Evolutionary conservation across 192 early-diverging fungal genomes (phyloP).

Genomic region (Tieghemiomyces parasiticus): DNA sequence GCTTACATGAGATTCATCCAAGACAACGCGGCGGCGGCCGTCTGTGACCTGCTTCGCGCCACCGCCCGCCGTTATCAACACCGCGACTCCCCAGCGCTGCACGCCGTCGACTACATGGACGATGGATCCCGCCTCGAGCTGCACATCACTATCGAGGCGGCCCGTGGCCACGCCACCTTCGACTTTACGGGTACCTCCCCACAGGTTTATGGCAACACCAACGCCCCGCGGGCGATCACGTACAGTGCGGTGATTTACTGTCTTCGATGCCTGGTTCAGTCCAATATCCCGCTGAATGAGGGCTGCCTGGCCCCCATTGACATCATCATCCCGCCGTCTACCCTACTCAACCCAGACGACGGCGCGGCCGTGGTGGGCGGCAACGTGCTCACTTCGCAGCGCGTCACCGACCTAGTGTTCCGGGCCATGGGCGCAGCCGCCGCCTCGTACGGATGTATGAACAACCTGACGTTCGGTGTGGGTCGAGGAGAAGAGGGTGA

Average conservation of each 20-base stretch:
- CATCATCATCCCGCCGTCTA: slow-evolving; percentile 65
- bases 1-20: slow-evolving; percentile 93
- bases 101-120: slow-evolving; percentile 71
- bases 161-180: slow-evolving; percentile 65
- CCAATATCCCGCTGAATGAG: slow-evolving; percentile 90
- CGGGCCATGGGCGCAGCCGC: slow-evolving; percentile 82
- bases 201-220: slow-evolving; percentile 80
- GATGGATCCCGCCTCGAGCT: slow-evolving; percentile 76
- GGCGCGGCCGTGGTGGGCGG: slow-evolving; percentile 91
- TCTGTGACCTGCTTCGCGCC: slow-evolving; percentile 56
- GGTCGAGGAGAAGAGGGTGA: slow-evolving; percentile 12
- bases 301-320: slow-evolving; percentile 78
- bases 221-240: slow-evolving; percentile 58
- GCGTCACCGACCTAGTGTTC: slow-evolving; percentile 82
- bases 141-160: slow-evolving; percentile 39
- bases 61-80: slow-evolving; percentile 28
- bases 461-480: slow-evolving; percentile 92
- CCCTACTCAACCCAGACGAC: slow-evolving; percentile 64
- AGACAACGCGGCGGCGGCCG: slow-evolving; percentile 73
- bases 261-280: slow-evolving; percentile 74
- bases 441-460: slow-evolving; percentile 86
- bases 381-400: slow-evolving; percentile 89
- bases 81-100: slow-evolving; percentile 16
- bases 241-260: slow-evolving; percentile 96
- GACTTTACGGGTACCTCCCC: slow-evolving; percentile 87